These are phyloP conservation scores for Dendrocalamus latiflorus DNA, from an alignment of 202 grass and related monocot species.

Conservation along the genomic window DNA sequence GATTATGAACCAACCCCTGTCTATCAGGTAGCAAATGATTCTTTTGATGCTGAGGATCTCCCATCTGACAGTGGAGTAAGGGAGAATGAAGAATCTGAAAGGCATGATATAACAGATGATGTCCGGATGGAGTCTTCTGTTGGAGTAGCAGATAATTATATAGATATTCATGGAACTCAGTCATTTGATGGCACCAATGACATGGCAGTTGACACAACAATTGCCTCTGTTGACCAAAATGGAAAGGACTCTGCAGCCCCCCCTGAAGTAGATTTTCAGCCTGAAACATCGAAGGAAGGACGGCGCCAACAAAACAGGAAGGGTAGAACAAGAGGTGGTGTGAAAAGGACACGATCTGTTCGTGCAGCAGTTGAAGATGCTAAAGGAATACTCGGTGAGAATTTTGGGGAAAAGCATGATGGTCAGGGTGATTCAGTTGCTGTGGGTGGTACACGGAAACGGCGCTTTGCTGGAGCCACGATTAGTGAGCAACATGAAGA, in stretches of 20 bases:
- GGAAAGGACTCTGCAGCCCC: slow-evolving; percentile 41
- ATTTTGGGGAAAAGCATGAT: slow-evolving; percentile 49
- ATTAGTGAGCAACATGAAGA: slow-evolving; percentile 56
- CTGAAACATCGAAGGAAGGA: slow-evolving; percentile 56
- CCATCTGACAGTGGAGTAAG: too few relatives aligned
- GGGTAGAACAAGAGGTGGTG: slow-evolving; percentile 41
- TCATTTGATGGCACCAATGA: too few relatives aligned
- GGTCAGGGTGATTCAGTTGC: slow-evolving; percentile 44
- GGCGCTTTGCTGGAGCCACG: slow-evolving; percentile 39
- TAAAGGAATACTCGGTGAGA: slow-evolving; percentile 54
- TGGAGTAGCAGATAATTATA: too few relatives aligned
- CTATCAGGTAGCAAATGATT: too few relatives aligned
- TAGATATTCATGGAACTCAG: too few relatives aligned
- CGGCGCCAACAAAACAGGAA: slow-evolving; percentile 16
- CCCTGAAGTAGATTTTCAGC: slow-evolving; percentile 29
- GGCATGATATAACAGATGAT: too few relatives aligned
- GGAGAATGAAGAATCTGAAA: too few relatives aligned
- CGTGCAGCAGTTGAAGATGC: slow-evolving; percentile 73
- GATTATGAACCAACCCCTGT: too few relatives aligned
- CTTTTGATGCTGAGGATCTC: too few relatives aligned
- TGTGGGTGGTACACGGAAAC: slow-evolving; percentile 51
- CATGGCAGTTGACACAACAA: too few relatives aligned
- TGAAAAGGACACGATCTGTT: slow-evolving; percentile 60
- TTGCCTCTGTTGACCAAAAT: slow-evolving; percentile 44
- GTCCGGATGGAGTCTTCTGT: too few relatives aligned